Conservation (phyloP, 2,329 filamentous ascomycete species). For the Trichophyton benhamiae region DNA sequence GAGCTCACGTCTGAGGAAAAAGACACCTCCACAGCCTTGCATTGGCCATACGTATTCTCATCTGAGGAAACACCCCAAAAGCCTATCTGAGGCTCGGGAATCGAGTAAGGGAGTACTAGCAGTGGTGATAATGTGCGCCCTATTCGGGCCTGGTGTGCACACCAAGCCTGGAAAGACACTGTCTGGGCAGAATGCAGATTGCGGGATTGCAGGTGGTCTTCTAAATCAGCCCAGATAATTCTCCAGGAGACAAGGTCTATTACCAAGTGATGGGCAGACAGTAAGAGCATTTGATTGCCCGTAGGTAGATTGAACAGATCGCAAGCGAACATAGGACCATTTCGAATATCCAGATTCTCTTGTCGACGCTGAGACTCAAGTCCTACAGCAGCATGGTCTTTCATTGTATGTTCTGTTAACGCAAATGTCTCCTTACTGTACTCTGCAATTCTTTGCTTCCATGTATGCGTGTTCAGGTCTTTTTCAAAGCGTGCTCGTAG, state of each 20-base stretch:
- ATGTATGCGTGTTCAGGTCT: conserved; percentile 6
- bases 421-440: conserved; percentile 17
- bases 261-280: conserved; percentile 14
- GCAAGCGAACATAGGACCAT: conserved; percentile 11
- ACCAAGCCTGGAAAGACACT: not conserved
- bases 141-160: not conserved
- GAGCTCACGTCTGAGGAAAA: conserved; percentile 21
- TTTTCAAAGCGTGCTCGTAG: conserved; percentile 15
- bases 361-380: conserved; percentile 18
- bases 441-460: conserved; percentile 11
- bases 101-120: conserved; percentile 16
- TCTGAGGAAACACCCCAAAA: conserved; percentile 27
- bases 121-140: not conserved
- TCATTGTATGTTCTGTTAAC: conserved; percentile 17
- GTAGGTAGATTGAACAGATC: conserved; percentile 3
- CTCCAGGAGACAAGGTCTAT: conserved; percentile 17
- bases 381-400: conserved; percentile 12
- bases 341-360: conserved; percentile 21
- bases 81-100: conserved; percentile 14
- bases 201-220: conserved; percentile 19
- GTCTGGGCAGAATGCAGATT: not conserved
- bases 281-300: conserved; percentile 4
- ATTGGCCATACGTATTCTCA: conserved; percentile 23
- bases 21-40: conserved; percentile 23
- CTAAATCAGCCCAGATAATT: conserved; percentile 15